These are phyloP conservation scores for Spergularia bocconei DNA, from an alignment of 148 eudicot genomes.

Conservation along the genomic window DNA sequence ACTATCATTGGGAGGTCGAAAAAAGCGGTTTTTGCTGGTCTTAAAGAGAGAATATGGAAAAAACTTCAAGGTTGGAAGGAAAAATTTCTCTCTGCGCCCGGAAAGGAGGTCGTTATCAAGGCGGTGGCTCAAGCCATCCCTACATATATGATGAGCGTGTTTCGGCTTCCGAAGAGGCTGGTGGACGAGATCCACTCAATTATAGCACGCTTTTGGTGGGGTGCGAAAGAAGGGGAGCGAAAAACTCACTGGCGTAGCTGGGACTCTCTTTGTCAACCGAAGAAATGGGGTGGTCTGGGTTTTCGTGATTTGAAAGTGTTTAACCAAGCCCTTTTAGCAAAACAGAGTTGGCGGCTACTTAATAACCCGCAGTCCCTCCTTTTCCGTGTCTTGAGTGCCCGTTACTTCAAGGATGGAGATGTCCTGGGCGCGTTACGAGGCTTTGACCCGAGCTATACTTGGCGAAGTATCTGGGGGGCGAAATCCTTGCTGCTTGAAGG, in stretches of 20 bases:
- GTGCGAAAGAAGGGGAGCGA: not conserved
- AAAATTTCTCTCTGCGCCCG: too few species aligned
- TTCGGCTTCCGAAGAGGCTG: not conserved
- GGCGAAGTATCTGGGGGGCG: not conserved
- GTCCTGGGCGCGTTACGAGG: not conserved
- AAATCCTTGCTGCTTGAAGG: not conserved
- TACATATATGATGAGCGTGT: not conserved
- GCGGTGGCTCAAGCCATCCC: too few species aligned
- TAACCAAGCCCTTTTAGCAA: not conserved
- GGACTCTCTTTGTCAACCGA: not conserved
- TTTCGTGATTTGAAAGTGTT: not conserved
- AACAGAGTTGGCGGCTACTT: not conserved
- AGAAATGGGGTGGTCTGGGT: not conserved
- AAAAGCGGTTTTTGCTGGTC: too few species aligned
- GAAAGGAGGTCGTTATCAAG: too few species aligned
- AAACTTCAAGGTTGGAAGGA: too few species aligned
- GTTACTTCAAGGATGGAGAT: not conserved
- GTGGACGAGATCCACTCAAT: not conserved
- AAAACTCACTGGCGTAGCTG: not conserved
- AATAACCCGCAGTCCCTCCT: not conserved
- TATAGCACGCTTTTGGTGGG: not conserved
- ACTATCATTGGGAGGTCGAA: too few species aligned
- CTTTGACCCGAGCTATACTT: not conserved
- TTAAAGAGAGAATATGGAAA: too few species aligned
- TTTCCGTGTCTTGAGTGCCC: not conserved